phyloP scores from a whole-genome alignment of 306 rosid genomes.

The Glycyrrhiza uralensis region DNA sequence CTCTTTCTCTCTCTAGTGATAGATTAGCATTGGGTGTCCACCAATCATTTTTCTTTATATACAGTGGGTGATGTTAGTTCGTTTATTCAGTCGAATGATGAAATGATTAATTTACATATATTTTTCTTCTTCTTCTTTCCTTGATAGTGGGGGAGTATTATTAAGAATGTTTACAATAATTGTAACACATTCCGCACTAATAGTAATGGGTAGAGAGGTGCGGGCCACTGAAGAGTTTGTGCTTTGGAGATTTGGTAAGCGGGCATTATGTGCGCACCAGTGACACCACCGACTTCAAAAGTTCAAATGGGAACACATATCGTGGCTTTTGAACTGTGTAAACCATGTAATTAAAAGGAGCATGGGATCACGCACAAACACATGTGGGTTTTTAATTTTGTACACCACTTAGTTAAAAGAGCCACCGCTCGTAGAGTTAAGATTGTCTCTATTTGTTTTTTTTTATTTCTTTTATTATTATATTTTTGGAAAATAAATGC shows the following conservation, averaged over 20 bases:
- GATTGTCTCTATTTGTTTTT: too few species aligned
- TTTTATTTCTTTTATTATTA: too few species aligned
- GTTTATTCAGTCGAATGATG: conserved; percentile 1
- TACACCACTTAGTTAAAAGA: not conserved
- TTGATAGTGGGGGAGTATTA: conserved; percentile 18
- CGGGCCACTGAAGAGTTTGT: conserved; percentile 16
- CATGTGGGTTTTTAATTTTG: not conserved
- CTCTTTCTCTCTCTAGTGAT: too few species aligned
- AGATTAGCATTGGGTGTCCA: too few species aligned
- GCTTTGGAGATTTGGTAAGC: conserved; percentile 25
- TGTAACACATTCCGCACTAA: conserved; percentile 15
- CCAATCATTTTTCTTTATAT: too few species aligned
- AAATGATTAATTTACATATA: not conserved
- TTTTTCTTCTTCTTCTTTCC: not conserved
- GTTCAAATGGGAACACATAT: conserved; percentile 22
- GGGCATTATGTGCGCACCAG: conserved; percentile 23
- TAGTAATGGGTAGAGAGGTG: not conserved
- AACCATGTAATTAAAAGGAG: conserved; percentile 8
- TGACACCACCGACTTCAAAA: conserved; percentile 15
- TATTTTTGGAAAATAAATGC: too few species aligned
- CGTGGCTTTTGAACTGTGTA: not conserved
- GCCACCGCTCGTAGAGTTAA: too few species aligned
- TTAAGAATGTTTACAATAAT: conserved; percentile 5
- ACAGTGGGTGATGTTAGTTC: not conserved
- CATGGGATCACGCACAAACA: not conserved